Conservation (phyloP, 2,329 filamentous ascomycete species). For the Venturiaceae sp. region DNA sequence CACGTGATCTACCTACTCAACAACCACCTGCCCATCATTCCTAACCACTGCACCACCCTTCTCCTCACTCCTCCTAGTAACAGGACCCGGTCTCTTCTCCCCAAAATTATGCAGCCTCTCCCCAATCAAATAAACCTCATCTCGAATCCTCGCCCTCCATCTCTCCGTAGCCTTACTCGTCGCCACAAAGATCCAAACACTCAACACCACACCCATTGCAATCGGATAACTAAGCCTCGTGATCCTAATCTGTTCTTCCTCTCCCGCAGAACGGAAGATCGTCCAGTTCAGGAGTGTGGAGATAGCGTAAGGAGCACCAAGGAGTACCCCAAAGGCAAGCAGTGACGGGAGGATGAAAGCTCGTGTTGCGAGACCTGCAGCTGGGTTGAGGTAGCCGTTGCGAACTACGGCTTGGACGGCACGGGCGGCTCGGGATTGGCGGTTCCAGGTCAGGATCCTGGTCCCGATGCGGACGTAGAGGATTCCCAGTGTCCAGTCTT, state of each 20-base stretch:
- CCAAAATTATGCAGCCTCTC: slow-evolving; percentile 94
- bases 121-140: slow-evolving; percentile 94
- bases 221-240: slow-evolving; percentile 63
- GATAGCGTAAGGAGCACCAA: slow-evolving; percentile 54
- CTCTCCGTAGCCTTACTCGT: slow-evolving; percentile 51
- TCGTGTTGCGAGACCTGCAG: slow-evolving; percentile 69
- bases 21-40: neutral
- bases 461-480: slow-evolving; percentile 77
- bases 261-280: slow-evolving; percentile 29
- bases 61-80: neutral
- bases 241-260: slow-evolving; percentile 33
- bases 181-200: slow-evolving; percentile 40
- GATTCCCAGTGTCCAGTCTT: slow-evolving; percentile 88
- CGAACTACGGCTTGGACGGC: slow-evolving; percentile 66
- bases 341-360: slow-evolving; percentile 74
- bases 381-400: slow-evolving; percentile 64
- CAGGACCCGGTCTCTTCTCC: slow-evolving; percentile 30
- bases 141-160: slow-evolving; percentile 75
- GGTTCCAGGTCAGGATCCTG: slow-evolving; percentile 58
- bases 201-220: slow-evolving; percentile 35
- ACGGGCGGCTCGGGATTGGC: slow-evolving; percentile 59
- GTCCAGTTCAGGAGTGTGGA: slow-evolving; percentile 42
- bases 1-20: neutral
- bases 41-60: neutral
- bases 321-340: slow-evolving; percentile 50